Base-by-base conservation (phyloP, 306 rosid genomes). In the Acacia crassicarpa region DNA sequence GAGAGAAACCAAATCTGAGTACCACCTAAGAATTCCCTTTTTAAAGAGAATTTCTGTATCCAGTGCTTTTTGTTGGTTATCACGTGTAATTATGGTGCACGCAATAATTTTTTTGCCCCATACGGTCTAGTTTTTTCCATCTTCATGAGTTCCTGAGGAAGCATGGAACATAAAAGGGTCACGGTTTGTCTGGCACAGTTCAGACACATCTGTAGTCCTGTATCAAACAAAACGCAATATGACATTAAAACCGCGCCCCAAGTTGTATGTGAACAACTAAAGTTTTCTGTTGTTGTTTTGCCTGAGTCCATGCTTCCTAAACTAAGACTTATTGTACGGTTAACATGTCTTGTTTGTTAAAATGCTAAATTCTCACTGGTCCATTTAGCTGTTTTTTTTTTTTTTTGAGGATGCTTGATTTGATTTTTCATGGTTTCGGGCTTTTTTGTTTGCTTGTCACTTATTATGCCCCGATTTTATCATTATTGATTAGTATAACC, bases 371-470 rank as follows among this genome's bases (percentile, higher is more conserved):
- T 53, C 62, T 48, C 67, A 23, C 68, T 10, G 20, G 43, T 32
- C 53, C 63, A 62, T 65, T 43, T 48, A 70, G 46, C 68, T 62
- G 13, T 59, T 13, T 27, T 62, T 72, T 13, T 27, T 62, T 72
- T 46, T 27, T 25, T 71, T 76, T 66, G 78, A 66, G 45, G 27
- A 48, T 46, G 54, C 74, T 33, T 54, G 38, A 69, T 44, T 71
- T 58, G 44, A 48, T 83, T 45, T 56, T 77, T 66, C 75, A 63
- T 27, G 69, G 41, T 30, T 30, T 30, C 30, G 41, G 67, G 40
- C 67, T 30, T 62, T 51, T 59, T 35, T 53, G 54, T 84, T 75
- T 51, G 46, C 72, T 62, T 62, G 63, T 70, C 59, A 61, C 61
- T 19, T 23, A 40, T 5, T 71, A 9, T 67, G 74, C 58, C 41